phyloP scores from a whole-genome alignment of 2,329 filamentous ascomycete species.

The Nigrospora oryzae region DNA sequence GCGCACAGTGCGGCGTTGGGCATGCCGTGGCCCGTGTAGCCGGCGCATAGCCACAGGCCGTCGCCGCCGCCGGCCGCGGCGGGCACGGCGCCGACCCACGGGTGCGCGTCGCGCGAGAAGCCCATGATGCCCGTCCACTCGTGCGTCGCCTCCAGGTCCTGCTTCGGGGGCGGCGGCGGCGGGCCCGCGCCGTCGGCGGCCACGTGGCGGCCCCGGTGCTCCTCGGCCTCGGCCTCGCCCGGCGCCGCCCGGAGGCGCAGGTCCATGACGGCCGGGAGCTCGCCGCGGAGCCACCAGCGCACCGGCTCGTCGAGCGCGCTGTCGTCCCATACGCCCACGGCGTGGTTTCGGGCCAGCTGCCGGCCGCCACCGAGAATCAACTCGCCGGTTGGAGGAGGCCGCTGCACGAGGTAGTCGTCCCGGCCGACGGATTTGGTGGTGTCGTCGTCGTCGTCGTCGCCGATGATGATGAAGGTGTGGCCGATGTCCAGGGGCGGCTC shows the following conservation, averaged over 20 bases:
- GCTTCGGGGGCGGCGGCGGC: constrained; percentile 14
- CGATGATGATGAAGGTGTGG: constrained; percentile 58
- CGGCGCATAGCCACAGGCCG: constrained; percentile 55
- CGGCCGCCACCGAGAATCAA: constrained; percentile 67
- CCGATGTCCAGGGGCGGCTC: constrained; percentile 27
- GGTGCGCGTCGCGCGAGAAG: constrained; percentile 56
- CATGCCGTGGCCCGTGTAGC: constrained; percentile 72
- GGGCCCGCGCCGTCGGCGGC: constrained; percentile 2
- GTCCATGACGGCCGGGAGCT: constrained; percentile 32
- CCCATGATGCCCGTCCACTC: constrained; percentile 82
- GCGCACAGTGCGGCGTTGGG: constrained; percentile 61
- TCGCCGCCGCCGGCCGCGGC: constrained; percentile 35
- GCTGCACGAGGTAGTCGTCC: constrained; percentile 68
- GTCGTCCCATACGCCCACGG: constrained; percentile 52
- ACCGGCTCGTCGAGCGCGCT: constrained; percentile 46
- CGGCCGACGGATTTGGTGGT: constrained; percentile 23
- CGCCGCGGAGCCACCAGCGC: constrained; percentile 43
- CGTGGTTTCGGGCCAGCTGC: constrained; percentile 40
- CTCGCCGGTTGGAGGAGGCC: constrained; percentile 48
- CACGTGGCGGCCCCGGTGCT: neutral
- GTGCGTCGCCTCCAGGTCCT: constrained; percentile 41
- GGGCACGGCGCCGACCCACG: constrained; percentile 66
- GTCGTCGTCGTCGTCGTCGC: constrained; percentile 14
- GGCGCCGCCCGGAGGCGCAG: constrained; percentile 17
- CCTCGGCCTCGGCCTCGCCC: neutral